These are phyloP conservation scores for Brassica balearica DNA, from an alignment of 441 rosid species.

Conservation along the genomic window DNA sequence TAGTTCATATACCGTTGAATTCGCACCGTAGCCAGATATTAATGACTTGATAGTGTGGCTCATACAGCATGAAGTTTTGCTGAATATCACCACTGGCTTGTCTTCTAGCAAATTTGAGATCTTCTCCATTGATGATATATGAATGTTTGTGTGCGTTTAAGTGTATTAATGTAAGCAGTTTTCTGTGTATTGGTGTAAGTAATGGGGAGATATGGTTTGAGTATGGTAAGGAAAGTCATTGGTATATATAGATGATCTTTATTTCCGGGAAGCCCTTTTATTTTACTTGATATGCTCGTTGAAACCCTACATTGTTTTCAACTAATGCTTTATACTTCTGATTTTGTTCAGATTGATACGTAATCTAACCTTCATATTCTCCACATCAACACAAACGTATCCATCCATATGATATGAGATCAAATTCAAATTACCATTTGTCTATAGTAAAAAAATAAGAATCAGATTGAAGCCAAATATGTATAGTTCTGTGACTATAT, in stretches of 20 bases:
- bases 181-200: not conserved
- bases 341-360: constrained; percentile 8
- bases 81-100: constrained; percentile 48
- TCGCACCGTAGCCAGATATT: constrained; percentile 44
- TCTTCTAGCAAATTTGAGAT: constrained; percentile 42
- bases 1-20: constrained; percentile 20
- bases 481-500: not conserved
- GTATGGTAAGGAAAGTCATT: constrained; percentile 21
- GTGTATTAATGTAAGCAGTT: not conserved
- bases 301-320: not conserved
- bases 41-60: constrained; percentile 46
- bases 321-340: constrained; percentile 7
- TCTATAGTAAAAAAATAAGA: not conserved
- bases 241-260: constrained; percentile 28
- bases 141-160: not conserved
- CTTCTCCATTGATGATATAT: constrained; percentile 37
- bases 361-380: not conserved
- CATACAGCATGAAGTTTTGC: constrained; percentile 43
- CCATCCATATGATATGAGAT: not conserved
- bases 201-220: constrained; percentile 28
- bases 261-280: not conserved
- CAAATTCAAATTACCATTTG: not conserved
- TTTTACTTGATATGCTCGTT: constrained; percentile 16
- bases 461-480: not conserved
- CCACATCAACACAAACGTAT: not conserved